A percentile compares a stretch with the other conserved stretches of the same genome.
Evolutionary conservation across 2,329 filamentous ascomycete genomes (phyloP).

Genomic region (Mycosphaerella sp.): DNA sequence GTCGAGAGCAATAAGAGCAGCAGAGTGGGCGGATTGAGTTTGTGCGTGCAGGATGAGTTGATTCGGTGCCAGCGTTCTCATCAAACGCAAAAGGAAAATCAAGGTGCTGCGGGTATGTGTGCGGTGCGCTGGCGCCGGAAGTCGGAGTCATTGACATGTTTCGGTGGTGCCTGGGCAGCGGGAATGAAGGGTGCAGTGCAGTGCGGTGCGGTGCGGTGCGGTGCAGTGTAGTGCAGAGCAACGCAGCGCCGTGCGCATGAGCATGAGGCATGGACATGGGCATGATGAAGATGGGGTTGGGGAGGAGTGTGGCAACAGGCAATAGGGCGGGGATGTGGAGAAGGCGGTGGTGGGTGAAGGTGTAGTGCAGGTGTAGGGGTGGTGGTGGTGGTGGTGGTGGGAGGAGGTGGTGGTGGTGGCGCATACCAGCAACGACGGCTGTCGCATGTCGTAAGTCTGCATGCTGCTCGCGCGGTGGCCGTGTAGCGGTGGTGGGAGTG

Average conservation of each 20-base stretch:
- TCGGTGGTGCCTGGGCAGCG: not conserved
- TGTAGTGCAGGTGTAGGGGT: no score
- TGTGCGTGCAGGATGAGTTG: slow-evolving; percentile 17
- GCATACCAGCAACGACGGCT: slow-evolving; percentile 13
- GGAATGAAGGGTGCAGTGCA: not conserved
- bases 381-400: not conserved
- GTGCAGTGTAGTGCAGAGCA: not conserved
- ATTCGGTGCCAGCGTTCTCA: slow-evolving; percentile 14
- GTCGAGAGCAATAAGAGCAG: slow-evolving; percentile 4
- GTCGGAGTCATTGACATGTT: slow-evolving; percentile 10
- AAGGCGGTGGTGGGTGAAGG: not conserved
- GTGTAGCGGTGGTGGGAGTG: slow-evolving; percentile 13
- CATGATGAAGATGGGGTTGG: no score
- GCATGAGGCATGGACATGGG: not conserved
- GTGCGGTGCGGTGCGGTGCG: not conserved
- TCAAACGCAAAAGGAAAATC: slow-evolving; percentile 20
- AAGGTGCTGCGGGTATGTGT: slow-evolving; percentile 8
- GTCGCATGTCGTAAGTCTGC: slow-evolving; percentile 17
- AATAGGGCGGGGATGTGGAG: not conserved
- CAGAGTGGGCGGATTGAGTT: slow-evolving; percentile 17
- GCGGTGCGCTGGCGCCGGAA: slow-evolving; percentile 6
- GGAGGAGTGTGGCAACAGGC: no score
- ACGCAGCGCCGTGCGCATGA: not conserved
- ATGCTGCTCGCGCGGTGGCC: slow-evolving; percentile 14
- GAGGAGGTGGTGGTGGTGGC: not conserved